Base-by-base conservation (phyloP, 352 stramenopile genomes). In the Phytophthora boehmeriae region DNA sequence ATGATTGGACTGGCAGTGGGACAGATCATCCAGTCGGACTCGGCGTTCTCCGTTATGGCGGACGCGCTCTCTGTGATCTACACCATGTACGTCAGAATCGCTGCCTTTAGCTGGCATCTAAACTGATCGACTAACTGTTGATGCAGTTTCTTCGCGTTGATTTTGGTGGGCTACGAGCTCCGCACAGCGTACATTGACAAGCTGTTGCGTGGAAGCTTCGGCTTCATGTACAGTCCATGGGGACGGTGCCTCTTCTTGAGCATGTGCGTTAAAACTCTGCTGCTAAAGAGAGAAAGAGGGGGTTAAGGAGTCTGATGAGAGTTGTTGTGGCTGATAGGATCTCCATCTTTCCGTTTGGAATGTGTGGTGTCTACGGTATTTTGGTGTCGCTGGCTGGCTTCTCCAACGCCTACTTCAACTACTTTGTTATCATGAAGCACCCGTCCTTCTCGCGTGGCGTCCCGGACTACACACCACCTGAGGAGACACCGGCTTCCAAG, bases 171-270 rank as follows among this genome's bases (percentile, higher is more conserved):
- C 52, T 95, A 95, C 58, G 86, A 95, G 74, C 73, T 93, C 14
- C 86, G 86, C 41, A 93, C 86, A 19, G 66, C 79, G 45, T 69
- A 67, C 51, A 74, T 93, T 32, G 86, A 95, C 59, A 61, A 77
- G 28, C 64, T 90, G 23, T 61, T 95, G 41, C 86, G 86, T 46
- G 77, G 78, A 34, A 92, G 82, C 75, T 95, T 92, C 38, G 86
- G 86, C 27, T 95, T 95, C 78, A 93, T 95, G 83, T 95, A 95
- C 78, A 95, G 82, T 48, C 85, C 86, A 6, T 95, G 85, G 84
- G 86, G 86, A 10, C 84, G 86, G 47, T 95, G 86, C 64, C 73
- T 95, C 14, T 95, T 95, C 63, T 43, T 95, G 55, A 85, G 76
- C 80, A 95, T 95, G 86, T 93, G 73, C 56, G 77, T 78, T 3